A percentile compares a stretch with the other conserved stretches of the same genome.
Evolutionary conservation across 2,329 filamentous ascomycete species (phyloP).

Genomic region (Geosmithia flava): DNA sequence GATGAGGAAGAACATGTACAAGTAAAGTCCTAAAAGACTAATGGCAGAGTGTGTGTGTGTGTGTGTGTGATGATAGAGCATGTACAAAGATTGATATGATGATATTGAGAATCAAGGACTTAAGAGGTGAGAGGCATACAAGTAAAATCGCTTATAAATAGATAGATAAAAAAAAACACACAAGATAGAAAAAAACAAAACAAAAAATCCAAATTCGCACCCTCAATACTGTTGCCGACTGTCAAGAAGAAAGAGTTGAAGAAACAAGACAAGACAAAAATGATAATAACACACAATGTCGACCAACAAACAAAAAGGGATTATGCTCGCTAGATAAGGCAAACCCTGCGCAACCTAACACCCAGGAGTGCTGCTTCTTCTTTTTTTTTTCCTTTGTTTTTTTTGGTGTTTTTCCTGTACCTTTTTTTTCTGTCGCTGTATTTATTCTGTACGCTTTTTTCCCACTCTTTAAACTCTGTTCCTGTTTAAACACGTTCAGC

Average conservation of each 20-base stretch:
- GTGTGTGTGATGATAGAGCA: no score
- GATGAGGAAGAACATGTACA: not conserved
- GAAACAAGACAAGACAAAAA: not conserved
- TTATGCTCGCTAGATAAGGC: not conserved
- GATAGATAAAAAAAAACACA: not conserved
- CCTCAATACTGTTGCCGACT: not conserved
- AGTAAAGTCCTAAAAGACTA: no score
- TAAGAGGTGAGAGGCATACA: not conserved
- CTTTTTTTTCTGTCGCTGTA: not conserved
- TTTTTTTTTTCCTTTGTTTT: not conserved
- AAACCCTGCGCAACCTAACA: not conserved
- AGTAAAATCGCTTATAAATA: conserved; percentile 1
- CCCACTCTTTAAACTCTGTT: conserved; percentile 8
- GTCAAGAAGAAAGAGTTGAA: not conserved
- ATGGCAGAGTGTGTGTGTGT: no score
- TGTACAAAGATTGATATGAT: no score
- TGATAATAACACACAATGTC: not conserved
- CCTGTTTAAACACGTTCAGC: not conserved
- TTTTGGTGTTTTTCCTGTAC: not conserved
- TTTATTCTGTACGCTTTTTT: not conserved
- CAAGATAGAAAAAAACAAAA: not conserved
- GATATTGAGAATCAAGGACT: no score
- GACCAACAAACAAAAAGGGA: not conserved
- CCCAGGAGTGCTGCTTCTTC: not conserved
- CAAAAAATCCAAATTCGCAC: not conserved